Conservation (phyloP, 164 flowering plant species). For the Piper betle region DNA sequence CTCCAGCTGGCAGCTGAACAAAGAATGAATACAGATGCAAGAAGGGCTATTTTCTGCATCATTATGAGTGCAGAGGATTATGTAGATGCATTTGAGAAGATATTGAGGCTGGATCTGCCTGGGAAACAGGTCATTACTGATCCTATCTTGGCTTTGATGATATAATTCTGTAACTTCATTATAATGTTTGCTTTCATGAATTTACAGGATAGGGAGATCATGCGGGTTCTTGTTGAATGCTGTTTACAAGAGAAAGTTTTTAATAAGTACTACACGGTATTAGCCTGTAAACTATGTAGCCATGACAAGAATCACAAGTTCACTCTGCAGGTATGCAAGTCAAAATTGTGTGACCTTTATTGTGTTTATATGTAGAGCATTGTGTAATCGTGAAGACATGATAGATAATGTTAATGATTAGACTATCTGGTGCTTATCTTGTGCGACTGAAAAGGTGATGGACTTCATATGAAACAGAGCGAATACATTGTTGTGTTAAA, state of each 20-base stretch:
- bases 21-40: conserved; percentile 87
- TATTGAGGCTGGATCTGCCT: conserved; percentile 60
- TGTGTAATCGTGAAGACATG: too few relatives aligned
- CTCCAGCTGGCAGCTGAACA: conserved; percentile 78
- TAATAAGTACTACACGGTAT: conserved; percentile 78
- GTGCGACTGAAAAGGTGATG: too few relatives aligned
- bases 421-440: too few relatives aligned
- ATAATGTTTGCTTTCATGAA: not conserved
- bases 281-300: conserved; percentile 76
- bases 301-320: conserved; percentile 93
- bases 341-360: not conserved
- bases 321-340: conserved; percentile 65
- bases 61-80: conserved; percentile 89
- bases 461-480: too few relatives aligned
- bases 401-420: too few relatives aligned
- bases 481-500: too few relatives aligned
- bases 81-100: conserved; percentile 80
- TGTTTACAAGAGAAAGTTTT: conserved; percentile 85
- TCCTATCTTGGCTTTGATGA: not conserved
- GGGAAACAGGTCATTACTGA: conserved; percentile 69
- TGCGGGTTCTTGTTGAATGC: conserved; percentile 84
- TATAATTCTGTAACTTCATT: not conserved
- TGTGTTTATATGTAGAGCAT: not conserved
- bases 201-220: conserved; percentile 84
- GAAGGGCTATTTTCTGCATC: conserved; percentile 80